Conservation (phyloP, 2,329 filamentous ascomycete species). For the Iodosphaeria phyllophila region DNA sequence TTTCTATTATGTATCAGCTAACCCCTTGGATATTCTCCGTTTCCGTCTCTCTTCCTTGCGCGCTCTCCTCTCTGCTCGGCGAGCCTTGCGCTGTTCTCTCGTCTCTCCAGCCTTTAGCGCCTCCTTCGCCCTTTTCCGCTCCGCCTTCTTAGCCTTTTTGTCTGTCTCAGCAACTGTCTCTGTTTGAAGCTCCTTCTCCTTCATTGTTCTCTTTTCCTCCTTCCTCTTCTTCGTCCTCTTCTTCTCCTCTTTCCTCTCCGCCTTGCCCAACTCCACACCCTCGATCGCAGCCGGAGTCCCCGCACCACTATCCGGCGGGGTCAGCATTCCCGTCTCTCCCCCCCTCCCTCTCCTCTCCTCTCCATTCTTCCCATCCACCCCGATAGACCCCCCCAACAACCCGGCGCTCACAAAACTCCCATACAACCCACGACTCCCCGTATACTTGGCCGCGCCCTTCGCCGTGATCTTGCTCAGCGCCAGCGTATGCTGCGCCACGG, state of each 20-base stretch:
- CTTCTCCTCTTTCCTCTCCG: slow-evolving; percentile 16
- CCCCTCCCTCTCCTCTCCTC: no score
- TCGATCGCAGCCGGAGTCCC: slow-evolving; percentile 9
- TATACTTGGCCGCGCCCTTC: slow-evolving; percentile 35
- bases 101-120: slow-evolving; percentile 21
- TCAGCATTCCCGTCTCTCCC: slow-evolving; percentile 8
- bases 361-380: no score
- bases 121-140: slow-evolving; percentile 21
- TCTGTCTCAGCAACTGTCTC: slow-evolving; percentile 15
- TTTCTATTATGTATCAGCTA: no score
- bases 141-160: slow-evolving; percentile 7
- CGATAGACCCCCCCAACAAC: slow-evolving; percentile 52
- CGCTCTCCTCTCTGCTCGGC: slow-evolving; percentile 23
- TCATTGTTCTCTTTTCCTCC: slow-evolving; percentile 11
- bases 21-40: slow-evolving; percentile 2
- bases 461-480: slow-evolving; percentile 28
- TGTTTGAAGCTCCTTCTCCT: slow-evolving; percentile 8
- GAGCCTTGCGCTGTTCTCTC: slow-evolving; percentile 23
- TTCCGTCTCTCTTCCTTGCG: slow-evolving; percentile 15
- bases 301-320: slow-evolving; percentile 13
- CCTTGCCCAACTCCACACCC: slow-evolving; percentile 8
- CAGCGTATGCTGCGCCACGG: slow-evolving; percentile 31
- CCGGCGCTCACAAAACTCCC: slow-evolving; percentile 73
- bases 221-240: slow-evolving; percentile 11
- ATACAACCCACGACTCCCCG: slow-evolving; percentile 49